A percentile compares a stretch with the other conserved stretches of the same genome.
These are phyloP conservation scores for Acer yangbiense DNA, from an alignment of 345 rosid genomes.

Conservation along the genomic window DNA sequence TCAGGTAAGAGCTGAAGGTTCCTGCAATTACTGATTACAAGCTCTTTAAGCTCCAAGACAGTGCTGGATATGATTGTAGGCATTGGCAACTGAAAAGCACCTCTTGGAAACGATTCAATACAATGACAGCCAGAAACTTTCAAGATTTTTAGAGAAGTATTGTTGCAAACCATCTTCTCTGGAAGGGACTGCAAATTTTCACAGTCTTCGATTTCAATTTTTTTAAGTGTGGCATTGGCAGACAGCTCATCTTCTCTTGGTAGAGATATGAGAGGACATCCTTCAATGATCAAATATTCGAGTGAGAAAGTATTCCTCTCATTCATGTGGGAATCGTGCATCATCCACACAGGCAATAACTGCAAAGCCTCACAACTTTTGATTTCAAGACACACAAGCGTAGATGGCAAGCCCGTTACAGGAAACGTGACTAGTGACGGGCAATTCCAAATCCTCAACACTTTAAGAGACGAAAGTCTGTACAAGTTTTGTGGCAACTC, in stretches of 20 bases:
- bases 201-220: slow-evolving; percentile 19
- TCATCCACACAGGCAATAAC: slow-evolving; percentile 8
- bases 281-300: slow-evolving; percentile 21
- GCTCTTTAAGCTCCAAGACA: slow-evolving; percentile 8
- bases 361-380: slow-evolving; percentile 21
- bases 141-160: slow-evolving; percentile 10
- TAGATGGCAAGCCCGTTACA: slow-evolving; percentile 18
- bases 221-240: slow-evolving; percentile 4
- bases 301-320: slow-evolving; percentile 6
- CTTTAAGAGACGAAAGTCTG: background rate
- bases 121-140: slow-evolving; percentile 13
- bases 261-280: slow-evolving; percentile 28
- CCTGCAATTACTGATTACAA: slow-evolving; percentile 15
- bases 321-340: background rate
- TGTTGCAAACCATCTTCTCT: slow-evolving; percentile 10
- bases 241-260: slow-evolving; percentile 24
- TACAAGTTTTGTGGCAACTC: slow-evolving; percentile 4
- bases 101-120: slow-evolving; percentile 17
- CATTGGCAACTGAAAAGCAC: too few relatives aligned
- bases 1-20: slow-evolving; percentile 14
- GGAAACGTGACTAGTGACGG: slow-evolving; percentile 16
- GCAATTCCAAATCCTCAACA: slow-evolving; percentile 15
- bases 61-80: background rate
- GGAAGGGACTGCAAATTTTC: slow-evolving; percentile 23
- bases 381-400: slow-evolving; percentile 18